A percentile compares a stretch with the other conserved stretches of the same genome.
Conservation (phyloP, 2,329 filamentous ascomycete genomes). For the Boeremia exigua region DNA sequence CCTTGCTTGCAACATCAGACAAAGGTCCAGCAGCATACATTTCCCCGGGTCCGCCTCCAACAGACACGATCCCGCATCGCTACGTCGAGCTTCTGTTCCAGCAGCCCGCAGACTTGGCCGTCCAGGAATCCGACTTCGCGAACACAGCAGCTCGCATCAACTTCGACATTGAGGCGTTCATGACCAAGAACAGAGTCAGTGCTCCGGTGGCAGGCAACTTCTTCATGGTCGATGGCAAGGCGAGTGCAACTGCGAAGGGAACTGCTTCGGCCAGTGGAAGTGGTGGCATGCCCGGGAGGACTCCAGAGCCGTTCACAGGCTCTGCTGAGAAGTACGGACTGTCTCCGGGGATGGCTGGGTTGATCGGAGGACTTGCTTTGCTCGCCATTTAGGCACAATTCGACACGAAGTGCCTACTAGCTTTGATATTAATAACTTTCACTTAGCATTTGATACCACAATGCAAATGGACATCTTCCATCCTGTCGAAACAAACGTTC, state of each 20-base stretch:
- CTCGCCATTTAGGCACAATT: conserved; percentile 4
- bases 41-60: conserved; percentile 41
- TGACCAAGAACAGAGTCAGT: conserved; percentile 29
- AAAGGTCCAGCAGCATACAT: conserved; percentile 43
- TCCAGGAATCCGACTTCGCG: conserved; percentile 31
- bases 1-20: conserved; percentile 35
- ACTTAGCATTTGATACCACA: conserved; percentile 4
- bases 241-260: conserved; percentile 19
- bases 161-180: conserved; percentile 41
- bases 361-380: conserved; percentile 17
- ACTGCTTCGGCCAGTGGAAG: conserved; percentile 24
- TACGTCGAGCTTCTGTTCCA: conserved; percentile 45
- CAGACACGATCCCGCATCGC: conserved; percentile 42
- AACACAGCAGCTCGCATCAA: conserved; percentile 29
- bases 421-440: neutral
- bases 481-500: neutral
- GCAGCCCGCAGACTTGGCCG: conserved; percentile 34
- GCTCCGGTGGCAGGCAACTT: conserved; percentile 43
- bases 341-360: conserved; percentile 9
- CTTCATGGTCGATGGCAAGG: conserved; percentile 43
- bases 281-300: conserved; percentile 22
- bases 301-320: conserved; percentile 25
- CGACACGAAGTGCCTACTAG: neutral
- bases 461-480: neutral
- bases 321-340: conserved; percentile 10